Percentiles rank a stretch among this genome's conserved stretches.
Conservation (phyloP, 805 yeast genomes). For the Candida parachauliodes region DNA sequence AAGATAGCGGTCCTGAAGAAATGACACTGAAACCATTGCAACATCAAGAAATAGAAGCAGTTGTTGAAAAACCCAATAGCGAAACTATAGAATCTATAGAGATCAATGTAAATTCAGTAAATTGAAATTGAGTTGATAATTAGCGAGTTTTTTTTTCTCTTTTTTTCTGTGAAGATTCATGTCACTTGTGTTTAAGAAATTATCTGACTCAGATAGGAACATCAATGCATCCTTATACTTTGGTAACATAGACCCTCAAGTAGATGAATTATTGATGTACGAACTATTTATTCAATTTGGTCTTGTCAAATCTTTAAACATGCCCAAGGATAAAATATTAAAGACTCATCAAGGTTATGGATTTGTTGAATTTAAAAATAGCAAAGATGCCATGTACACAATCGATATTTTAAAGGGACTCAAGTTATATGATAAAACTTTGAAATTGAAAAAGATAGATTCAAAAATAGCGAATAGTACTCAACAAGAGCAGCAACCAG, state of each 20-base stretch:
- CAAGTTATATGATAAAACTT: conserved; percentile 54
- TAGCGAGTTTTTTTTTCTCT: background rate
- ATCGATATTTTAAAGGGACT: conserved; percentile 56
- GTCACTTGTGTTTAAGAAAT: conserved; percentile 31
- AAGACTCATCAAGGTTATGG: conserved; percentile 83
- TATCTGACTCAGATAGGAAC: conserved; percentile 47
- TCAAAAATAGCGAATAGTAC: conserved; percentile 5
- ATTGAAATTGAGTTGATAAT: no score
- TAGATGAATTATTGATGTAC: conserved; percentile 65
- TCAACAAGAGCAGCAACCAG: conserved; percentile 9
- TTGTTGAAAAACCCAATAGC: background rate
- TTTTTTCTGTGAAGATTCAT: conserved; percentile 9
- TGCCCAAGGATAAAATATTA: conserved; percentile 76
- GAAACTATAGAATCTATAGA: conserved; percentile 2
- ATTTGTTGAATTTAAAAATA: conserved; percentile 65
- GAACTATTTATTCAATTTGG: conserved; percentile 86
- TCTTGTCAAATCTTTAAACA: conserved; percentile 63
- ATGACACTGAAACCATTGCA: conserved; percentile 26
- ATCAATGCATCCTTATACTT: conserved; percentile 67
- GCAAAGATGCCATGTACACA: conserved; percentile 69
- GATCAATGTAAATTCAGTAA: no score
- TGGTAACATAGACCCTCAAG: conserved; percentile 78
- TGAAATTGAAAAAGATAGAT: conserved; percentile 56
- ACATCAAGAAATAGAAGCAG: no score
- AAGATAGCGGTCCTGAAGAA: conserved; percentile 34